Percentiles rank a stretch among this genome's conserved stretches.
These are phyloP conservation scores for Clonostachys rosea DNA, from an alignment of 2,329 filamentous ascomycete genomes.

Conservation along the genomic window DNA sequence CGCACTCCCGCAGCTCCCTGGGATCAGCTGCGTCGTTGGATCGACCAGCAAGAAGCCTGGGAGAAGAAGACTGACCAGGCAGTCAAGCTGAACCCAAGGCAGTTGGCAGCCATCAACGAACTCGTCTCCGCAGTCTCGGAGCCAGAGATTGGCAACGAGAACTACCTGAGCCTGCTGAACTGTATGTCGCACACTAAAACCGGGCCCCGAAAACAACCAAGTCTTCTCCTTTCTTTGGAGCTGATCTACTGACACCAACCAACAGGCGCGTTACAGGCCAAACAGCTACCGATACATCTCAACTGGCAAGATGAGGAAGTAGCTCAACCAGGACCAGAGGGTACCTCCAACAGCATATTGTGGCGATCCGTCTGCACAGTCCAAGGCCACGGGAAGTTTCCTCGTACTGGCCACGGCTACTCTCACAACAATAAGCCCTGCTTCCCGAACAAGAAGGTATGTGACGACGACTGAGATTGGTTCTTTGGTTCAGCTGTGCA, in stretches of 20 bases:
- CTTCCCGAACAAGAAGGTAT: constrained; percentile 42
- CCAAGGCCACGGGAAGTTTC: constrained; percentile 12
- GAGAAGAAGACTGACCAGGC: constrained; percentile 21
- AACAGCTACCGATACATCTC: constrained; percentile 1
- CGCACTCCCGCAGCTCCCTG: constrained; percentile 15
- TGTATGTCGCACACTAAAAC: constrained; percentile 9
- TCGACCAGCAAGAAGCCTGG: constrained; percentile 29
- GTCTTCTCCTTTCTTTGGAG: background rate
- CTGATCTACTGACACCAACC: too few relatives aligned
- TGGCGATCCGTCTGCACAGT: constrained; percentile 19
- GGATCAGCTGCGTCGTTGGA: constrained; percentile 29
- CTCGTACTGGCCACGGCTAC: constrained; percentile 24
- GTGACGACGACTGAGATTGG: background rate
- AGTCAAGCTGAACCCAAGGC: constrained; percentile 25
- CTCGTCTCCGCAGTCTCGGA: constrained; percentile 25
- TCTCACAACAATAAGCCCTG: constrained; percentile 11
- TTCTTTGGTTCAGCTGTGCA: background rate
- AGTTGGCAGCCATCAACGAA: constrained; percentile 32
- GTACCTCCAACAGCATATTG: background rate
- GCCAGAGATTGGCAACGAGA: constrained; percentile 14
- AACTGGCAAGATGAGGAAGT: constrained; percentile 6
- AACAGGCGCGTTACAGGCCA: constrained; percentile 10
- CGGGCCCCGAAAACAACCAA: too few relatives aligned
- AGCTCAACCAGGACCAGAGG: too few relatives aligned
- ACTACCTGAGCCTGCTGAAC: constrained; percentile 20